phyloP scores from a whole-genome alignment of 345 rosid genomes.

The Populus pruinosa region DNA sequence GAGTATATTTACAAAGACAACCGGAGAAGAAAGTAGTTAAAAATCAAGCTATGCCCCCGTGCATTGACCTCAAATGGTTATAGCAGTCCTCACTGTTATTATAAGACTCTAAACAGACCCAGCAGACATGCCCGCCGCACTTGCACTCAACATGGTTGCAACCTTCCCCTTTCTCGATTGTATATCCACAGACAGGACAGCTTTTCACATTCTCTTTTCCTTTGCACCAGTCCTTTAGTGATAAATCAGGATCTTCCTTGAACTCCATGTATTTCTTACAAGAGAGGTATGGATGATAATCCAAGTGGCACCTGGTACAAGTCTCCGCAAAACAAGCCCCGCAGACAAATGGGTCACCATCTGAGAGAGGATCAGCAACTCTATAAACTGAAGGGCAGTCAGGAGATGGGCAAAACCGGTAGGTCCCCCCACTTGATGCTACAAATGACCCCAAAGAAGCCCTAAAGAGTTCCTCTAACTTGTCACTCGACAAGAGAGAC shows the following conservation, averaged over 20 bases:
- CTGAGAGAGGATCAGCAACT: slow-evolving; percentile 36
- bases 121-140: slow-evolving; percentile 84
- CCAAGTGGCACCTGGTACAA: slow-evolving; percentile 71
- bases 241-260: slow-evolving; percentile 77
- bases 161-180: slow-evolving; percentile 81
- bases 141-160: slow-evolving; percentile 75
- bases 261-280: slow-evolving; percentile 65
- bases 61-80: slow-evolving; percentile 47
- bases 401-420: slow-evolving; percentile 81
- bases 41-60: slow-evolving; percentile 1
- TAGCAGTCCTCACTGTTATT: slow-evolving; percentile 55
- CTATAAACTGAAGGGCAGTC: slow-evolving; percentile 79
- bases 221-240: slow-evolving; percentile 70
- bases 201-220: slow-evolving; percentile 66
- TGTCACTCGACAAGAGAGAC: slow-evolving; percentile 54
- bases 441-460: slow-evolving; percentile 67
- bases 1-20: not conserved
- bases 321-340: slow-evolving; percentile 72
- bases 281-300: slow-evolving; percentile 65
- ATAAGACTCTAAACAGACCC: slow-evolving; percentile 63
- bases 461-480: slow-evolving; percentile 74
- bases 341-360: slow-evolving; percentile 54
- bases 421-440: slow-evolving; percentile 53
- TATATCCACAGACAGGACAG: slow-evolving; percentile 66
- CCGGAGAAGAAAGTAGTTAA: not conserved